Conservation (phyloP, 805 yeast species). For the Crinitomyces ghanaensis region DNA sequence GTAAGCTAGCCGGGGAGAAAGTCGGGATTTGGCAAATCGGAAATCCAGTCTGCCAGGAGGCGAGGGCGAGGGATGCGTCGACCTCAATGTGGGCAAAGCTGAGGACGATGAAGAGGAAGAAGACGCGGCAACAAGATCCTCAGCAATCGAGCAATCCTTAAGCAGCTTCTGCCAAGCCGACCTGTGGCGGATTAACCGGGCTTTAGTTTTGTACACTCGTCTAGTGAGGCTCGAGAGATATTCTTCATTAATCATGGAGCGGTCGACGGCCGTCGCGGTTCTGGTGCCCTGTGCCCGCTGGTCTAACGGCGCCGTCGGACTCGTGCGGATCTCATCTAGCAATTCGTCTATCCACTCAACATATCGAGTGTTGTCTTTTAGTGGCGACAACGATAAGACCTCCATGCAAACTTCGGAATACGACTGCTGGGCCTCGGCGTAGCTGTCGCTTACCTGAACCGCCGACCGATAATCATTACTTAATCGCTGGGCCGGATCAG, state of each 20-base stretch:
- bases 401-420: constrained; percentile 54
- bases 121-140: constrained; percentile 47
- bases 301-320: constrained; percentile 10
- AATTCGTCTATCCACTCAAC: constrained; percentile 58
- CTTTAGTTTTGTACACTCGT: constrained; percentile 39
- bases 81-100: too few relatives aligned
- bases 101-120: too few relatives aligned
- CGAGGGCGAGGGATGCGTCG: not conserved
- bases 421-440: constrained; percentile 50
- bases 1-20: constrained; percentile 34
- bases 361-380: constrained; percentile 36
- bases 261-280: constrained; percentile 13
- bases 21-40: constrained; percentile 19
- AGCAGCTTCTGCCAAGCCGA: constrained; percentile 46
- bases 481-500: constrained; percentile 29
- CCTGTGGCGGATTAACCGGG: constrained; percentile 42
- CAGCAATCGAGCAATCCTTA: constrained; percentile 38
- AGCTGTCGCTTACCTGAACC: constrained; percentile 45
- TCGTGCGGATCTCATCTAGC: constrained; percentile 29
- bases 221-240: constrained; percentile 42
- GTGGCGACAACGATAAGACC: constrained; percentile 39
- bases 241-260: constrained; percentile 23
- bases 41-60: constrained; percentile 19
- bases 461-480: constrained; percentile 39
- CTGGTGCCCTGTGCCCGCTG: constrained; percentile 6